Conservation (phyloP, 768 basidiomycete genomes). For the Phaffia tasmanica region DNA sequence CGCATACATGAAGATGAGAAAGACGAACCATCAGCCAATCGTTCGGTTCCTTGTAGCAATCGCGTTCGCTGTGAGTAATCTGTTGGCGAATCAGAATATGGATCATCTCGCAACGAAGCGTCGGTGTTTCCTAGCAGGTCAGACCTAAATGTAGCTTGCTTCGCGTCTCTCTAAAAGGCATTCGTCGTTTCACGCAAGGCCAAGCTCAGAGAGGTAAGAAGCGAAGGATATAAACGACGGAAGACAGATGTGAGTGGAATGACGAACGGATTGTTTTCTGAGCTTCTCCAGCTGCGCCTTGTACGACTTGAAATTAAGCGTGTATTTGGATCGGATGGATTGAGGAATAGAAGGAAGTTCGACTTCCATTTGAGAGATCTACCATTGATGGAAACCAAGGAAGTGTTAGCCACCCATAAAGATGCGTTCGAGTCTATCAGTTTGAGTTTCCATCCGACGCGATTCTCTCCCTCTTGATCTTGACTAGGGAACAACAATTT, state of each 20-base stretch:
- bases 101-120: conserved; percentile 54
- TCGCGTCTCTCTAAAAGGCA: conserved; percentile 50
- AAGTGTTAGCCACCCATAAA: neutral
- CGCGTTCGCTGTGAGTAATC: conserved; percentile 57
- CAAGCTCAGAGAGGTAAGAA: neutral
- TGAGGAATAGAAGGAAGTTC: conserved; percentile 91
- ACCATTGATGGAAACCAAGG: neutral
- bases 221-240: neutral
- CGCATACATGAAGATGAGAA: no score
- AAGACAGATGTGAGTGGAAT: neutral
- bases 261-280: conserved; percentile 56
- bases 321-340: conserved; percentile 65
- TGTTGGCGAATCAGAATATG: conserved; percentile 45
- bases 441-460: neutral
- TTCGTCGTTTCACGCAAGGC: no score
- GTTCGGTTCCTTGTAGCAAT: conserved; percentile 61
- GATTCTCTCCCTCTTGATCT: neutral
- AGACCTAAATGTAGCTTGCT: conserved; percentile 56
- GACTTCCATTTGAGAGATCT: conserved; percentile 99
- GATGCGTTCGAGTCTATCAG: no score
- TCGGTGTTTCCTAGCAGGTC: conserved; percentile 55
- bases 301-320: conserved; percentile 58
- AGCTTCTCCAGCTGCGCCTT: conserved; percentile 63
- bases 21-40: conserved; percentile 61
- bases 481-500: neutral